Percentiles rank a stretch among this genome's conserved stretches.
phyloP scores from a whole-genome alignment of 371 early-diverging fungal species.

The Lichtheimia ornata region DNA sequence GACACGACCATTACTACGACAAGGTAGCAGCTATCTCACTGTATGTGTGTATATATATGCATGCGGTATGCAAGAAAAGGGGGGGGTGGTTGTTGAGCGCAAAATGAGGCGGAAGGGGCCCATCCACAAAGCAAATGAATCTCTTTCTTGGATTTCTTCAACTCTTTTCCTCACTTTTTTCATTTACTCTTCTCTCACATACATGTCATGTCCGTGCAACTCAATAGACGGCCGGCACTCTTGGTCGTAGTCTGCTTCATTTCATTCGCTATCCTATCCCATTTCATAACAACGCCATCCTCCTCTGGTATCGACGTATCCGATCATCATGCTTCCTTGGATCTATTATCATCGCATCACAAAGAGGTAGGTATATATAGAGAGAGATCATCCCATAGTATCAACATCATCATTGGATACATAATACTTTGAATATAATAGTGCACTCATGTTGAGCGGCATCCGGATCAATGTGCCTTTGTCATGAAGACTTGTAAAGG shows the following conservation, averaged over 20 bases:
- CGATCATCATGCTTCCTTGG: background rate
- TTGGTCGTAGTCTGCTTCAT: constrained; percentile 6
- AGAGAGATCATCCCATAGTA: background rate
- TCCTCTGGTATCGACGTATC: background rate
- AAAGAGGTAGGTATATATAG: constrained; percentile 7
- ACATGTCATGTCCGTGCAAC: constrained; percentile 8
- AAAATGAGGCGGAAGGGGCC: background rate
- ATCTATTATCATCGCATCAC: constrained; percentile 18
- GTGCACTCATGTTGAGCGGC: constrained; percentile 37
- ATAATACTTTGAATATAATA: constrained; percentile 9
- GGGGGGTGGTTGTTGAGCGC: background rate
- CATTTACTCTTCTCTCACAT: constrained; percentile 3
- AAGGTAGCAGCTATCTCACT: no score
- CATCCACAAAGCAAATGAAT: background rate
- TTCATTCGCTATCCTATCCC: constrained; percentile 1
- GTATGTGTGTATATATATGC: background rate
- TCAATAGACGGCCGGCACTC: constrained; percentile 5
- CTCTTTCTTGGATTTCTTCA: constrained; percentile 1
- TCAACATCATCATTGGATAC: background rate
- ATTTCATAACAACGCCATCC: background rate
- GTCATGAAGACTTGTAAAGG: constrained; percentile 37
- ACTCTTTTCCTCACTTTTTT: constrained; percentile 4
- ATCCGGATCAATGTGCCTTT: constrained; percentile 41
- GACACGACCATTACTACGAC: no score
- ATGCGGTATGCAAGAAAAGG: constrained; percentile 3